A percentile compares a stretch with the other conserved stretches of the same genome.
phyloP scores from a whole-genome alignment of 345 rosid genomes.

The Populus nigra region DNA sequence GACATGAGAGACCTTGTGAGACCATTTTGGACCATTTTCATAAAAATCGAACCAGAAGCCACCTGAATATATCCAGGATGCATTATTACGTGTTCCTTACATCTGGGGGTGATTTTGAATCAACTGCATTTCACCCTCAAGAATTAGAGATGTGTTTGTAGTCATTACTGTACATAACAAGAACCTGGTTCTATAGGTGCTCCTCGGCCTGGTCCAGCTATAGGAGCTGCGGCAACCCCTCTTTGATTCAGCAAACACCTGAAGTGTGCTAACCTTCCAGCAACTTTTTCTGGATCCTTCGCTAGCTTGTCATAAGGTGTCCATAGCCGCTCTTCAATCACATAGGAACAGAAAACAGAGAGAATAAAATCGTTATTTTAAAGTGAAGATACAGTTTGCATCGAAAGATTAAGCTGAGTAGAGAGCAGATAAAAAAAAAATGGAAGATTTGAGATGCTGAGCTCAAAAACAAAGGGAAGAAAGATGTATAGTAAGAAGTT shows the following conservation, averaged over 20 bases:
- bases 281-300: constrained; percentile 37
- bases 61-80: neutral
- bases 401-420: neutral
- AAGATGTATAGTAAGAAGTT: neutral
- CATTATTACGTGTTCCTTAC: neutral
- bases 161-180: constrained; percentile 44
- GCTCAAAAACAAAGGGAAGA: neutral
- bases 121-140: neutral
- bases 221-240: constrained; percentile 67
- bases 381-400: neutral
- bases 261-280: constrained; percentile 54
- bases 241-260: constrained; percentile 69
- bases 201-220: constrained; percentile 45
- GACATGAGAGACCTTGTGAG: neutral
- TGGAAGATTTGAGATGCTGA: neutral
- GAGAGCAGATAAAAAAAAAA: neutral
- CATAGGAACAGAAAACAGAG: neutral
- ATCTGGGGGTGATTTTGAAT: neutral
- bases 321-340: constrained; percentile 62
- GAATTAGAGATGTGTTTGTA: neutral
- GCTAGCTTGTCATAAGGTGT: constrained; percentile 54
- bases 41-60: constrained; percentile 6
- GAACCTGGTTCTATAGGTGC: constrained; percentile 62
- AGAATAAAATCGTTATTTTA: neutral
- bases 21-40: neutral